phyloP scores from a whole-genome alignment of 768 basidiomycete genomes.

The Imleria badia region DNA sequence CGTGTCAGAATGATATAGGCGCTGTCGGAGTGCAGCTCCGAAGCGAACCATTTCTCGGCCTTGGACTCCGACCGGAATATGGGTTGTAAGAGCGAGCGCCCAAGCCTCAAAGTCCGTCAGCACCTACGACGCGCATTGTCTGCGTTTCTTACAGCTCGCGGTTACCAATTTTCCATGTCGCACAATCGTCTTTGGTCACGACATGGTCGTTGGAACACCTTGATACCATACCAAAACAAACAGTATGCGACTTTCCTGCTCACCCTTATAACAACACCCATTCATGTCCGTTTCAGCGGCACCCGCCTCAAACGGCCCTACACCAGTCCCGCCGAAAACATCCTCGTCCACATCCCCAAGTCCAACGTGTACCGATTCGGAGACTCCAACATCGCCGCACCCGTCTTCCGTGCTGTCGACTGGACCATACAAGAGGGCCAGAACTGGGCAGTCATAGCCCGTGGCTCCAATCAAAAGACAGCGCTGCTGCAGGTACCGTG shows the following conservation, averaged over 20 bases:
- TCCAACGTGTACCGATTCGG: slow-evolving; percentile 62
- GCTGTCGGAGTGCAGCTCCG: no score
- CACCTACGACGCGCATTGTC: background rate
- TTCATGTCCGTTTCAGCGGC: background rate
- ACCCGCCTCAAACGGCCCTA: slow-evolving; percentile 2
- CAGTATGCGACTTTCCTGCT: no score
- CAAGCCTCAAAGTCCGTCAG: no score
- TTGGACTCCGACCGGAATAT: no score
- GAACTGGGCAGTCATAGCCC: slow-evolving; percentile 75
- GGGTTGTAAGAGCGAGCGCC: no score
- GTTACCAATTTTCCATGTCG: slow-evolving; percentile 2
- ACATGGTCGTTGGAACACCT: background rate
- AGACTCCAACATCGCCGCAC: slow-evolving; percentile 43
- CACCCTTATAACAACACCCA: no score
- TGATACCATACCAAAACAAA: background rate
- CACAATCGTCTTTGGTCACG: background rate
- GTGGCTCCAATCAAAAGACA: slow-evolving; percentile 61
- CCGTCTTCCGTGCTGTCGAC: slow-evolving; percentile 51
- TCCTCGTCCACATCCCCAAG: slow-evolving; percentile 43
- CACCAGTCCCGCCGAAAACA: background rate
- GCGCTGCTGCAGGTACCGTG: slow-evolving; percentile 59
- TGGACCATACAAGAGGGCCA: slow-evolving; percentile 65
- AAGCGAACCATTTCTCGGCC: no score
- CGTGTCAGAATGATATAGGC: no score
- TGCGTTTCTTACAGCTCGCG: background rate